Conservation (phyloP, 2,329 filamentous ascomycete species). For the Phyllosticta ampelicida region DNA sequence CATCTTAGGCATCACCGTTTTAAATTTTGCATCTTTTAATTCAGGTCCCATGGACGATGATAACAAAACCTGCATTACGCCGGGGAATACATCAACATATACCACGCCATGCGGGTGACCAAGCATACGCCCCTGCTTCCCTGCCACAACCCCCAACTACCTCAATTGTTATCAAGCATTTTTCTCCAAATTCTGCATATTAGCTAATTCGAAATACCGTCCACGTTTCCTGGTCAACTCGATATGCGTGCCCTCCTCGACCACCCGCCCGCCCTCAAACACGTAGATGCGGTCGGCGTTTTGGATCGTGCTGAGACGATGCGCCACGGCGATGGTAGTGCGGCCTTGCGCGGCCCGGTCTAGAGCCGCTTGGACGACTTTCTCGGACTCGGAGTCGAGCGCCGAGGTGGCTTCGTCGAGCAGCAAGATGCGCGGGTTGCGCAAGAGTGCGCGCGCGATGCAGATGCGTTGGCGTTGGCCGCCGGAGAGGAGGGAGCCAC, state of each 20-base stretch:
- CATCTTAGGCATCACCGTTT: too few species aligned
- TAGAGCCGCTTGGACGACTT: conserved; percentile 64
- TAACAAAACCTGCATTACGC: too few species aligned
- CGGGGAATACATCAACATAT: too few species aligned
- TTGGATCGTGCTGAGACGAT: conserved; percentile 78
- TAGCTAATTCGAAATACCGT: conserved; percentile 10
- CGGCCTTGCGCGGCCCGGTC: conserved; percentile 71
- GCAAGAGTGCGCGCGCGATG: conserved; percentile 79
- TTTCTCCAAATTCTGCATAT: conserved; percentile 11
- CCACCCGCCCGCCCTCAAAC: conserved; percentile 72
- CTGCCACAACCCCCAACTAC: too few species aligned
- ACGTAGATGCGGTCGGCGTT: conserved; percentile 89
- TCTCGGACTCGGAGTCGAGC: conserved; percentile 36
- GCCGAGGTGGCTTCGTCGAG: conserved; percentile 13
- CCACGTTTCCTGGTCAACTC: conserved; percentile 1
- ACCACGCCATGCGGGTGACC: too few species aligned
- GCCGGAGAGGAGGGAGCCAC: conserved; percentile 52
- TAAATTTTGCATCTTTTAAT: too few species aligned
- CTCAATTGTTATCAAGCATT: too few species aligned
- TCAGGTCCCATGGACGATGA: too few species aligned
- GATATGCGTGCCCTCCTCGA: conserved; percentile 67
- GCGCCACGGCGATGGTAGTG: conserved; percentile 86
- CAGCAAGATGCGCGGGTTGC: conserved; percentile 67
- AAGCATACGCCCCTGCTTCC: too few species aligned
- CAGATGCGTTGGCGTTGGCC: conserved; percentile 89